phyloP scores from a whole-genome alignment of 352 stramenopile species.

The Pythium brassicae region DNA sequence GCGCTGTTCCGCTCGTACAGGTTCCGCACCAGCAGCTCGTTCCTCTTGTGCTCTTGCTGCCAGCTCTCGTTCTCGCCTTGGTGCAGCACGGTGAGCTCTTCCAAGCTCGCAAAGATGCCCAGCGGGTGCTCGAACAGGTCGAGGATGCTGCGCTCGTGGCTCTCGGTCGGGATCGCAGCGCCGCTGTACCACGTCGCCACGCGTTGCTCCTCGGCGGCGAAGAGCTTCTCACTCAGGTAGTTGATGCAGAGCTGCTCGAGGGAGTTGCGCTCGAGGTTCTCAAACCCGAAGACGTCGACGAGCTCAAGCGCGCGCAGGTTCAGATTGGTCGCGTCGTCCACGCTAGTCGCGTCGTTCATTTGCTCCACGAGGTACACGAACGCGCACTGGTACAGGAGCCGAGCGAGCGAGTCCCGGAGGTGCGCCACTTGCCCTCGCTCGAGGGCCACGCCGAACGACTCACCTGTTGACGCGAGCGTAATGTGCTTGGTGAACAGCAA shows the following conservation, averaged over 20 bases:
- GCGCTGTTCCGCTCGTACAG: slow-evolving; percentile 48
- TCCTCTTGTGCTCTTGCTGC: slow-evolving; percentile 58
- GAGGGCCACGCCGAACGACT: slow-evolving; percentile 48
- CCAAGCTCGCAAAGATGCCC: slow-evolving; percentile 60
- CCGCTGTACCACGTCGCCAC: slow-evolving; percentile 5
- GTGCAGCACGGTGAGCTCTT: slow-evolving; percentile 63
- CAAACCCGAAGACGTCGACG: slow-evolving; percentile 74
- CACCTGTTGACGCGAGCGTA: slow-evolving; percentile 34
- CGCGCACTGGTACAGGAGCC: slow-evolving; percentile 49
- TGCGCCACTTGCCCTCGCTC: slow-evolving; percentile 43
- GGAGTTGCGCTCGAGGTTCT: slow-evolving; percentile 63
- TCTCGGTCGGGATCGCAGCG: neutral
- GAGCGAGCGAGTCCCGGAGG: slow-evolving; percentile 47
- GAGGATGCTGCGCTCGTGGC: slow-evolving; percentile 19
- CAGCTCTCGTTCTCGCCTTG: slow-evolving; percentile 39
- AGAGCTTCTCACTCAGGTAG: slow-evolving; percentile 78
- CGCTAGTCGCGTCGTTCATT: slow-evolving; percentile 44
- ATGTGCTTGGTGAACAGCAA: slow-evolving; percentile 56
- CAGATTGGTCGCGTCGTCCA: slow-evolving; percentile 9
- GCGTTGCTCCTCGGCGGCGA: slow-evolving; percentile 29
- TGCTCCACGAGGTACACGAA: slow-evolving; percentile 41
- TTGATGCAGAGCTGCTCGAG: slow-evolving; percentile 82
- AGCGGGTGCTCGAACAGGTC: slow-evolving; percentile 47
- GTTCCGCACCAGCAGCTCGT: slow-evolving; percentile 61
- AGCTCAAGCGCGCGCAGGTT: slow-evolving; percentile 33